Percentiles rank a stretch among this genome's conserved stretches.
Evolutionary conservation across 208 protist species (phyloP).

Genomic region (Crithidia acanthocephali): DNA sequence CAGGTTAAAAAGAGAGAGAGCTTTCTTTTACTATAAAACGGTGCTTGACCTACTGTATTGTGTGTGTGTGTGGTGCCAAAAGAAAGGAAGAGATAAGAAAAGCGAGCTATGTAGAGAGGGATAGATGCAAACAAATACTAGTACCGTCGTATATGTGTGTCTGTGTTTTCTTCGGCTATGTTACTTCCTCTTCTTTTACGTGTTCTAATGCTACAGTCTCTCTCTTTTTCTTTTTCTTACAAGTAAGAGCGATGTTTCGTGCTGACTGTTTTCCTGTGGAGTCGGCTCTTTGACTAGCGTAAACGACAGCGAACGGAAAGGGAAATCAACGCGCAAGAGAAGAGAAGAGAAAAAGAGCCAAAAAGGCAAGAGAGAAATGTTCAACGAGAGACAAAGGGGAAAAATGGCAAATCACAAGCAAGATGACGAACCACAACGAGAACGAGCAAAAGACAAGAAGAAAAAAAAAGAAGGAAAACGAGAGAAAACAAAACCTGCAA

Average conservation of each 20-base stretch:
- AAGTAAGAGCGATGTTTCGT: no score
- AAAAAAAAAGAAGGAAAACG: background rate
- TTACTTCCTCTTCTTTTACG: background rate
- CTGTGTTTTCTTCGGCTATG: background rate
- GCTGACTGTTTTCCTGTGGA: no score
- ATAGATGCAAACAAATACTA: background rate
- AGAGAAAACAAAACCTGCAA: conserved; percentile 8
- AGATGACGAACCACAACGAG: background rate
- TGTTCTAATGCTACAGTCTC: no score
- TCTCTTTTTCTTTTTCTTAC: no score
- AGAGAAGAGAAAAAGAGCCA: background rate
- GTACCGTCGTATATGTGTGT: background rate
- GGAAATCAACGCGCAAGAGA: background rate
- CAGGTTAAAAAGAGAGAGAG: background rate
- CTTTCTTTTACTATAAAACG: background rate
- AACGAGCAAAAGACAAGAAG: background rate
- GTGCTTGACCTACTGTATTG: background rate
- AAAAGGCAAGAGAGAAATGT: background rate
- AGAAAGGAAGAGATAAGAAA: background rate
- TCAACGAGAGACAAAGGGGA: background rate
- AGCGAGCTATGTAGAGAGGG: background rate
- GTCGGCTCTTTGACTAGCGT: no score
- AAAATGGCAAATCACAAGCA: background rate
- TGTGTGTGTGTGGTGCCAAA: background rate
- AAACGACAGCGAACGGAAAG: no score